Conservation (phyloP, 1,284 basidiomycete genomes). For the Cutaneotrichosporon sp. region DNA sequence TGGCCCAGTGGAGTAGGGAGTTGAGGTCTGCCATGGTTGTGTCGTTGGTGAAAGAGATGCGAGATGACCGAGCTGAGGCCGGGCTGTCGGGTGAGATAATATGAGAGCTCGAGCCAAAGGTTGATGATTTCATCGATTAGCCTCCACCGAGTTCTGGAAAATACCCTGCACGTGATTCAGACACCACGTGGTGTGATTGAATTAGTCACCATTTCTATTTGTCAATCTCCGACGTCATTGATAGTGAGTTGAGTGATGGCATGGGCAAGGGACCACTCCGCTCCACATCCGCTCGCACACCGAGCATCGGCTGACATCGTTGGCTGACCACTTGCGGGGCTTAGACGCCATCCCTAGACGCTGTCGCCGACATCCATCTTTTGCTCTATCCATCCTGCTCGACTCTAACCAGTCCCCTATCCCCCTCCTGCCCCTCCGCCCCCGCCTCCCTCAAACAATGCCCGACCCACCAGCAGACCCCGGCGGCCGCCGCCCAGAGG, state of each 20-base stretch:
- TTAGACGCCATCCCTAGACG: background rate
- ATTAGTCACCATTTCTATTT: background rate
- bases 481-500: background rate
- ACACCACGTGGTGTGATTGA: background rate
- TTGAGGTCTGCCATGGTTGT: slow-evolving; percentile 29
- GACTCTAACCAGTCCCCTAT: slow-evolving; percentile 1
- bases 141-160: slow-evolving; percentile 12
- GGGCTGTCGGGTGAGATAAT: background rate
- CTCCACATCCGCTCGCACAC: too few relatives aligned
- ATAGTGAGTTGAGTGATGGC: background rate
- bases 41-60: background rate
- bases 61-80: too few relatives aligned
- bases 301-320: slow-evolving; percentile 3
- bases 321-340: background rate
- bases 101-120: background rate
- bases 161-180: background rate
- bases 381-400: slow-evolving; percentile 7
- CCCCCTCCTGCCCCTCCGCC: slow-evolving; percentile 8
- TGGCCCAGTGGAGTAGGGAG: slow-evolving; percentile 30
- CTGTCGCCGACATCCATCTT: background rate
- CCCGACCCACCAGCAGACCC: slow-evolving; percentile 11
- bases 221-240: background rate
- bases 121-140: slow-evolving; percentile 10
- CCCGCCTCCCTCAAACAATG: too few relatives aligned
- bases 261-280: too few relatives aligned